phyloP scores from a whole-genome alignment of 2,329 filamentous ascomycete genomes.

The Nannizziopsis arthrosporioides region DNA sequence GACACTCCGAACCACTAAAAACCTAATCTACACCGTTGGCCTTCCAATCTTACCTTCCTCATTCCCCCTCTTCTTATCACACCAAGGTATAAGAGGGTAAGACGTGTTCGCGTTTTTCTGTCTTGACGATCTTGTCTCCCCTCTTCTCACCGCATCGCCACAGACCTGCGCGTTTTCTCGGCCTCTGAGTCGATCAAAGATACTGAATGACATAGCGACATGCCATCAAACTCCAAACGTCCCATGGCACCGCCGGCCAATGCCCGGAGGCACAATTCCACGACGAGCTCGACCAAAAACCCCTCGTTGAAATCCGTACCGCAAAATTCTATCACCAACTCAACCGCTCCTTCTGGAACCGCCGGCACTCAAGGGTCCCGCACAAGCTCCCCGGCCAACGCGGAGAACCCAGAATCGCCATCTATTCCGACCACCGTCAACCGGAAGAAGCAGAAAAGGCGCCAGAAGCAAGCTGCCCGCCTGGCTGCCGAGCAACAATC shows the following conservation, averaged over 20 bases:
- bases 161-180: background rate
- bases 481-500: conserved; percentile 46
- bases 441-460: conserved; percentile 88
- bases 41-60: conserved; percentile 2
- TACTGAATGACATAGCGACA: conserved; percentile 8
- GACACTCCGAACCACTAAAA: background rate
- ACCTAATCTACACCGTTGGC: background rate
- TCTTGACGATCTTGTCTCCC: background rate
- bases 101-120: conserved; percentile 1
- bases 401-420: background rate
- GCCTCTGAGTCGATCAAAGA: conserved; percentile 3
- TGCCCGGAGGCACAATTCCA: conserved; percentile 8
- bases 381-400: conserved; percentile 16
- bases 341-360: background rate
- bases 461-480: conserved; percentile 69
- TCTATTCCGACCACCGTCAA: conserved; percentile 44
- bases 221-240: conserved; percentile 18
- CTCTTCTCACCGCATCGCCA: background rate
- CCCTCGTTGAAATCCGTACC: conserved; percentile 3
- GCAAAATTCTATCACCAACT: conserved; percentile 7
- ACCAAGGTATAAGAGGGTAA: background rate
- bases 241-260: conserved; percentile 12
- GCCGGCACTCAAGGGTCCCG: conserved; percentile 19
- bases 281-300: conserved; percentile 10
- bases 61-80: background rate